These are phyloP conservation scores for Epichloe typhina DNA, from an alignment of 2,329 filamentous ascomycete species.

Conservation along the genomic window DNA sequence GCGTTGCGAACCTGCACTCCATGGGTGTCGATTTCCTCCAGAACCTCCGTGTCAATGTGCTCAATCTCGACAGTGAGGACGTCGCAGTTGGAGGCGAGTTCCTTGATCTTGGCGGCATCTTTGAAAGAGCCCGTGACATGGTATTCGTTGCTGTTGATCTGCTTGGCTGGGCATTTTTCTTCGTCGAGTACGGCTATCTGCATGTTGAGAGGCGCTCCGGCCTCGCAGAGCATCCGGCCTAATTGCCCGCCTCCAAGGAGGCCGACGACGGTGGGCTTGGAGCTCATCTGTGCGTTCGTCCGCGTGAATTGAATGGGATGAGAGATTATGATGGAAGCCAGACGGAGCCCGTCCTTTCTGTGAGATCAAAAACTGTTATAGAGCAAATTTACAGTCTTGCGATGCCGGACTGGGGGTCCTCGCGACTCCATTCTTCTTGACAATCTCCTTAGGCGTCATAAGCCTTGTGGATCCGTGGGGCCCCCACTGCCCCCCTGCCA, in stretches of 20 bases:
- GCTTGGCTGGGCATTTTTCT: conserved; percentile 66
- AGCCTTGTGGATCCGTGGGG: no score
- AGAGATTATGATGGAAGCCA: not conserved
- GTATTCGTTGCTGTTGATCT: conserved; percentile 60
- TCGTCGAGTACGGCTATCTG: conserved; percentile 69
- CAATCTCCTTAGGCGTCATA: no score
- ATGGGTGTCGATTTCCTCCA: conserved; percentile 64
- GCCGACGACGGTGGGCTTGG: conserved; percentile 30
- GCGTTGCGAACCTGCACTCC: conserved; percentile 39
- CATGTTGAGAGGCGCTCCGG: conserved; percentile 62
- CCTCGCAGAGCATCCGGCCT: conserved; percentile 86
- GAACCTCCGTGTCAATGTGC: conserved; percentile 79
- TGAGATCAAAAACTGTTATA: no score
- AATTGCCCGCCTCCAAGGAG: conserved; percentile 57
- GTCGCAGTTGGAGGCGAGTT: conserved; percentile 65
- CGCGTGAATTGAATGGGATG: not conserved
- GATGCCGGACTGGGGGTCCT: no score
- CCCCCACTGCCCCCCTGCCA: no score
- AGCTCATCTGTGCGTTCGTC: conserved; percentile 3
- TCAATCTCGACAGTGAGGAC: conserved; percentile 90
- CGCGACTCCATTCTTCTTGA: no score
- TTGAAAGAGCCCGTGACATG: conserved; percentile 85
- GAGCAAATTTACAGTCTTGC: no score
- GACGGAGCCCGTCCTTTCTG: not conserved
- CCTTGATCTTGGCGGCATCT: conserved; percentile 61